Percentiles rank a stretch among this genome's conserved stretches.
These are phyloP conservation scores for Ascochyta clinopodiicola DNA, from an alignment of 2,329 filamentous ascomycete species.

Conservation along the genomic window DNA sequence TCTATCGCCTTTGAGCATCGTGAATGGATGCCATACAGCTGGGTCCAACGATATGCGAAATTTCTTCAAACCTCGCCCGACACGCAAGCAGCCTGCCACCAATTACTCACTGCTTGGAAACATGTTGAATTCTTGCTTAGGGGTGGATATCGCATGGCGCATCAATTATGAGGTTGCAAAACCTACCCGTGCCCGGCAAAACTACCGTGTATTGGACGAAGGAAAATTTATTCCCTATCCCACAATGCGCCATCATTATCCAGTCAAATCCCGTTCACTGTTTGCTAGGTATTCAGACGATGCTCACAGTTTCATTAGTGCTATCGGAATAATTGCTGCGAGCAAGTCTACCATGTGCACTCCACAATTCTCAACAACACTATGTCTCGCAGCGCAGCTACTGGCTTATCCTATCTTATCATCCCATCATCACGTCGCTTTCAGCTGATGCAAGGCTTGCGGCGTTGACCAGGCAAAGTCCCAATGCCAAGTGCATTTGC, in stretches of 20 bases:
- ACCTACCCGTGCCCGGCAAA: slow-evolving; percentile 7
- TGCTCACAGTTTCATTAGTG: background rate
- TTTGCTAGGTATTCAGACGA: background rate
- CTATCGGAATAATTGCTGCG: background rate
- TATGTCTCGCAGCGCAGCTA: background rate
- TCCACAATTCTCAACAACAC: background rate
- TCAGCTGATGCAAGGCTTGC: slow-evolving; percentile 6
- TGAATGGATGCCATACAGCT: slow-evolving; percentile 32
- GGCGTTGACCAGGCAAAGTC: slow-evolving; percentile 7
- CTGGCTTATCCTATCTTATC: slow-evolving; percentile 6
- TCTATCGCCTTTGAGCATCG: slow-evolving; percentile 17
- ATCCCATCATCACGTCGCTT: background rate
- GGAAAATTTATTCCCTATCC: slow-evolving; percentile 11
- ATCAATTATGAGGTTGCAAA: slow-evolving; percentile 5
- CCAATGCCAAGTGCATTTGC: slow-evolving; percentile 12
- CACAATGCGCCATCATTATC: background rate
- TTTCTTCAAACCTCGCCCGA: slow-evolving; percentile 28
- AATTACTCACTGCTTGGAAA: slow-evolving; percentile 21
- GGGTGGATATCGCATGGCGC: slow-evolving; percentile 4
- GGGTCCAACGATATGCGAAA: slow-evolving; percentile 32
- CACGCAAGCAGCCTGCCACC: slow-evolving; percentile 23
- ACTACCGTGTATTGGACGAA: background rate
- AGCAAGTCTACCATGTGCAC: background rate
- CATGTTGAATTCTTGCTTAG: background rate
- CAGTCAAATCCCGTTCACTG: background rate